Base-by-base conservation (phyloP, 352 stramenopile genomes). In the Globisporangium carolinianum region DNA sequence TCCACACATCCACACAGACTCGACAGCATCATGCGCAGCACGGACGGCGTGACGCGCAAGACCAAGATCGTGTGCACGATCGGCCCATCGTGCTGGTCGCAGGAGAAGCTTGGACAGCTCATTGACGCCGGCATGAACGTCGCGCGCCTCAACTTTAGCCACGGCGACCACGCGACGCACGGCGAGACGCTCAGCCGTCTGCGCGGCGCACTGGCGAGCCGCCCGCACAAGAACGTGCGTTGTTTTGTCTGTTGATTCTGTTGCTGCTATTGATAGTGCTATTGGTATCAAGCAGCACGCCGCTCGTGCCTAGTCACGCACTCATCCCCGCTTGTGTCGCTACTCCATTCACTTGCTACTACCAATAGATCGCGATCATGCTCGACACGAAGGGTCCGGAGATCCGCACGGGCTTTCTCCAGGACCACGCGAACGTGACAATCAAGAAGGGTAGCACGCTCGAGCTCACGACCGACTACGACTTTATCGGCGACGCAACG, bases 141-240 rank as follows among this genome's bases (percentile, higher is more conserved):
- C 14, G 98, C 98, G 65, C 86, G 97, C 49, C 86, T 99, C 57
- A 99, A 99, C 75, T 99, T 99, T 75, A 98, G 94, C 47, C 97
- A 99, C 75, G 97, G 97, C 46, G 98, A 98, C 54, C 94, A 96
- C 61, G 91, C 95, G 55, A 94, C 63, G 49, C 83, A 91, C 67
- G 68, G 69, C 47, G 78, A 89, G 54, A 85, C 73, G 32, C 74
- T 93, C 53, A 83, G 73, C 55, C 73, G 78, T 54, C 68, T 93
- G 36, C 80, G 81, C 8, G 75, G 65, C 9, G 83, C 83, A 6
- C 57, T 91, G 24, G 79, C 79, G 24, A 75, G 57, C 9, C 78
- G 83, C 39, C 75, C 79, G 10, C 76, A 87, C 69, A 90, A 89
- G 69, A 76, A 89, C 65, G 61, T 87, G 53, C 47, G 65, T 65